A percentile compares a stretch with the other conserved stretches of the same genome.
These are phyloP conservation scores for Quercus bicolor DNA, from an alignment of 306 rosid species.

Conservation along the genomic window DNA sequence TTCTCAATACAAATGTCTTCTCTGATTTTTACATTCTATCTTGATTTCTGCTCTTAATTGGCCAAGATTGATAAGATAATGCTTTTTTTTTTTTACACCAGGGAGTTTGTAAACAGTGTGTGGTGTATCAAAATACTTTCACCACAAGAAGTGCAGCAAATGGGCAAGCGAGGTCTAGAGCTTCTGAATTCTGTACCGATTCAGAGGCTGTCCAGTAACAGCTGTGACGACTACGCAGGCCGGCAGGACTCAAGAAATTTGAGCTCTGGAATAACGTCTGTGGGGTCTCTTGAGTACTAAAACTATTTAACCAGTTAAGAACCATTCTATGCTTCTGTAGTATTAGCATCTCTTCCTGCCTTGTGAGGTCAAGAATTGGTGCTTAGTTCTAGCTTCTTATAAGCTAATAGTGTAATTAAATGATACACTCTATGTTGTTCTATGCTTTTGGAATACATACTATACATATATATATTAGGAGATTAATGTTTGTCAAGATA, in stretches of 20 bases:
- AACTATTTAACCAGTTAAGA: slow-evolving; percentile 34
- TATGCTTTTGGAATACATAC: slow-evolving; percentile 37
- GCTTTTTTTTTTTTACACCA: slow-evolving; percentile 25
- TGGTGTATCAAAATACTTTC: slow-evolving; percentile 99
- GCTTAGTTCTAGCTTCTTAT: slow-evolving; percentile 51
- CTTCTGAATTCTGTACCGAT: slow-evolving; percentile 72
- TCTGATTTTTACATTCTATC: background rate
- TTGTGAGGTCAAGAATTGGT: slow-evolving; percentile 36
- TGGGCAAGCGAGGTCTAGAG: slow-evolving; percentile 79
- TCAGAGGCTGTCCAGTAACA: slow-evolving; percentile 71
- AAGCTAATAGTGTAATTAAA: slow-evolving; percentile 71
- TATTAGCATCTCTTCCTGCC: slow-evolving; percentile 42
- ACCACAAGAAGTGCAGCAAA: slow-evolving; percentile 90
- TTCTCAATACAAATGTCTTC: background rate
- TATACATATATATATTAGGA: slow-evolving; percentile 50
- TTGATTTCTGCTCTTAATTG: background rate
- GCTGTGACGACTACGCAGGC: slow-evolving; percentile 65
- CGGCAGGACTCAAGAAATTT: slow-evolving; percentile 75
- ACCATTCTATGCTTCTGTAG: slow-evolving; percentile 45
- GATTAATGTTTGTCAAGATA: slow-evolving; percentile 45
- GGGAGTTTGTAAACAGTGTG: slow-evolving; percentile 92
- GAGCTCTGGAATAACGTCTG: slow-evolving; percentile 69
- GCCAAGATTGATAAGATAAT: background rate
- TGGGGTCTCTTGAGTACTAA: slow-evolving; percentile 82
- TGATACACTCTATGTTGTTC: slow-evolving; percentile 32